These are phyloP conservation scores for Ophiostoma triangulosporum DNA, from an alignment of 2,329 filamentous ascomycete genomes.

Conservation along the genomic window DNA sequence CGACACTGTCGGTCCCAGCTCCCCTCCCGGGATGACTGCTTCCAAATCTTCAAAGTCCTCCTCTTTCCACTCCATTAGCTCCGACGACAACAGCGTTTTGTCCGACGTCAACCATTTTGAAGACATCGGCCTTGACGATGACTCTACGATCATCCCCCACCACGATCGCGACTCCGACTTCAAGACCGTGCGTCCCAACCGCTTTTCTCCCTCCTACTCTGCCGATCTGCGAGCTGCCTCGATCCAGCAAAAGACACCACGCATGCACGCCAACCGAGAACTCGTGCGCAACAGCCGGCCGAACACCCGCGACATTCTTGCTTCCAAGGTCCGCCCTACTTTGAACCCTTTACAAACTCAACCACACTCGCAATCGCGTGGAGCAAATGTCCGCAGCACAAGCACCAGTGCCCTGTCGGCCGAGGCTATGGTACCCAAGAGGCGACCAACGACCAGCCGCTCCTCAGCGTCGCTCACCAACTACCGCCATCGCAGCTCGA, in stretches of 20 bases:
- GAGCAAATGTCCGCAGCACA: slow-evolving; percentile 37
- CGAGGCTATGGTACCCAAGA: slow-evolving; percentile 17
- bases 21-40: slow-evolving; percentile 62
- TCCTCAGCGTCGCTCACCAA: slow-evolving; percentile 26
- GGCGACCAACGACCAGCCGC: slow-evolving; percentile 22
- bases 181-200: slow-evolving; percentile 26
- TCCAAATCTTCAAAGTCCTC: slow-evolving; percentile 89
- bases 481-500: slow-evolving; percentile 35
- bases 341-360: slow-evolving; percentile 30
- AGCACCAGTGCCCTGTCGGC: slow-evolving; percentile 25
- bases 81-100: slow-evolving; percentile 56
- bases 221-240: slow-evolving; percentile 27
- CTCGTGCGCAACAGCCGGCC: slow-evolving; percentile 18
- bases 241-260: slow-evolving; percentile 15
- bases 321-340: slow-evolving; percentile 26
- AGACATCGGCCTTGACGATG: slow-evolving; percentile 75
- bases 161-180: slow-evolving; percentile 23
- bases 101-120: slow-evolving; percentile 77
- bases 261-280: slow-evolving; percentile 20
- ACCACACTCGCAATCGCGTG: slow-evolving; percentile 23
- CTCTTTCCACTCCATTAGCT: slow-evolving; percentile 68
- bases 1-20: slow-evolving; percentile 35
- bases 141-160: slow-evolving; percentile 21
- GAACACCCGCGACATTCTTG: slow-evolving; percentile 19
- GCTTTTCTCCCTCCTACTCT: slow-evolving; percentile 36